These are phyloP conservation scores for Leishmania major DNA, from an alignment of 208 protist genomes.

Conservation along the genomic window DNA sequence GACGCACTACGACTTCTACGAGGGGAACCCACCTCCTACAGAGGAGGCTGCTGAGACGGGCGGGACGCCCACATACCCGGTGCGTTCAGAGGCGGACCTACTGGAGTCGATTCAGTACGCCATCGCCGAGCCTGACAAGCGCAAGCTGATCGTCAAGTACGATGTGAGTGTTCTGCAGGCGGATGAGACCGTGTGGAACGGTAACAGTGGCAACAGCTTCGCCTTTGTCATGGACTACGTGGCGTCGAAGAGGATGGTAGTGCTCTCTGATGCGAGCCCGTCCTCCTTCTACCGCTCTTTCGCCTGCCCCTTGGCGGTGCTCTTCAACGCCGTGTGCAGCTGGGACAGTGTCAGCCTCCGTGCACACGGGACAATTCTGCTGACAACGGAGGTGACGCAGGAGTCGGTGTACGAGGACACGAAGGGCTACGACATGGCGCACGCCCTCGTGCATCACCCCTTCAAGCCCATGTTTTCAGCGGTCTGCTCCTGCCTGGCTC, in stretches of 20 bases:
- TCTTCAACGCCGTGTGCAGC: slow-evolving; percentile 65
- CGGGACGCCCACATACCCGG: slow-evolving; percentile 30
- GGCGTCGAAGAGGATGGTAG: slow-evolving; percentile 51
- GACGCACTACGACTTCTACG: slow-evolving; percentile 72
- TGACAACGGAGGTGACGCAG: slow-evolving; percentile 50
- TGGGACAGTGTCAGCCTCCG: slow-evolving; percentile 63
- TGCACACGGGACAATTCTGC: slow-evolving; percentile 68
- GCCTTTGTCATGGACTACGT: slow-evolving; percentile 85
- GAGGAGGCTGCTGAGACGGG: slow-evolving; percentile 14
- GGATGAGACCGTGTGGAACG: slow-evolving; percentile 76
- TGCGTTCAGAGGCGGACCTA: slow-evolving; percentile 56
- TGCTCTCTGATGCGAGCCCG: slow-evolving; percentile 67
- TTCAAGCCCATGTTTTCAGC: slow-evolving; percentile 89
- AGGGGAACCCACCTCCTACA: slow-evolving; percentile 32
- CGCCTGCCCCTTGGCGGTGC: slow-evolving; percentile 57
- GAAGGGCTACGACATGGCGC: slow-evolving; percentile 82
- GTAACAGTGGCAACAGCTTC: slow-evolving; percentile 75
- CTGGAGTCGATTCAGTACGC: slow-evolving; percentile 53
- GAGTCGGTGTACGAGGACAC: slow-evolving; percentile 67
- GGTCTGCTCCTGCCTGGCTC: slow-evolving; percentile 70
- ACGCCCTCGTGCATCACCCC: slow-evolving; percentile 86
- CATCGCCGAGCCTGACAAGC: slow-evolving; percentile 40
- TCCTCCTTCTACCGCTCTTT: slow-evolving; percentile 79
- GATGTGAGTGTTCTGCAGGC: slow-evolving; percentile 52
- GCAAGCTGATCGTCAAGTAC: slow-evolving; percentile 83